Percentiles rank a stretch among this genome's conserved stretches.
Conservation (phyloP, 306 rosid species). For the Astragalus glycyphyllos region DNA sequence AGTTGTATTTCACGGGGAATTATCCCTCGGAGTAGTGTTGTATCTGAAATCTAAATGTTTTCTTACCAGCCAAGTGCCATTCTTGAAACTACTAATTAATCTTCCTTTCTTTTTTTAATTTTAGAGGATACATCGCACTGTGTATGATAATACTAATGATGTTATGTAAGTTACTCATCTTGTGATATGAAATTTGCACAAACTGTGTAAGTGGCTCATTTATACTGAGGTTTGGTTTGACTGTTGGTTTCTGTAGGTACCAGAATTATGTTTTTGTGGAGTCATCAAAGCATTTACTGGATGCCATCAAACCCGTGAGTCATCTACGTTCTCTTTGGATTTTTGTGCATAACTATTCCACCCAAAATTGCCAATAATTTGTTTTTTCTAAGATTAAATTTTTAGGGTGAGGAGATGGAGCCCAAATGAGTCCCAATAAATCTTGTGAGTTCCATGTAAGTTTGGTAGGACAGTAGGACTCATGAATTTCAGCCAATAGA, state of each 20-base stretch:
- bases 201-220: constrained; percentile 9
- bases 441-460: background rate
- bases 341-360: constrained; percentile 36
- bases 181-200: constrained; percentile 27
- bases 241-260: constrained; percentile 67
- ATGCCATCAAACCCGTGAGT: constrained; percentile 68
- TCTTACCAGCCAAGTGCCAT: constrained; percentile 36
- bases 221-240: constrained; percentile 37
- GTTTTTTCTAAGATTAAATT: too few relatives aligned
- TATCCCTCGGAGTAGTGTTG: constrained; percentile 27
- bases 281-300: constrained; percentile 64
- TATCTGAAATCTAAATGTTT: constrained; percentile 33
- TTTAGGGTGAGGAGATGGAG: too few relatives aligned
- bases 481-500: too few relatives aligned
- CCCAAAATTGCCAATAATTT: constrained; percentile 10
- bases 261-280: constrained; percentile 67
- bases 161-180: constrained; percentile 60
- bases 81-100: constrained; percentile 39
- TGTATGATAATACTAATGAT: constrained; percentile 37
- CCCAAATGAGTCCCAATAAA: too few relatives aligned
- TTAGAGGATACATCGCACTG: constrained; percentile 55
- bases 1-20: constrained; percentile 24
- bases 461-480: too few relatives aligned
- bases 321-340: constrained; percentile 34
- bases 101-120: constrained; percentile 41